phyloP scores from a whole-genome alignment of 306 rosid genomes.

The Lithocarpus polystachyus region DNA sequence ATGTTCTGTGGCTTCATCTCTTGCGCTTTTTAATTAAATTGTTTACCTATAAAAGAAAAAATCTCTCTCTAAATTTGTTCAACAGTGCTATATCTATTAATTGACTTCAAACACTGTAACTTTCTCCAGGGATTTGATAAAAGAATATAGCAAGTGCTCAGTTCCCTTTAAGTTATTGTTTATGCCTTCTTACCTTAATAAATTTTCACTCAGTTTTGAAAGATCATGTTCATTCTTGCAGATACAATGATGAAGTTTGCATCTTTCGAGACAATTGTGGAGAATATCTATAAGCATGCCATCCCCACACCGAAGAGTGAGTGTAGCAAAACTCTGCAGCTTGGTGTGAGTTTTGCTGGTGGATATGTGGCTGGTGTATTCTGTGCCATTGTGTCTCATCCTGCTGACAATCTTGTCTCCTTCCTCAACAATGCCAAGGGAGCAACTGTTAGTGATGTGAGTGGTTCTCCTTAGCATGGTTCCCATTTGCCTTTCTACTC shows the following conservation, averaged over 20 bases:
- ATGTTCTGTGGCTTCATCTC: neutral
- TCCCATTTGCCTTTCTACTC: neutral
- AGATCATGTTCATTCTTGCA: slow-evolving; percentile 30
- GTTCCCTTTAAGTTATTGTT: neutral
- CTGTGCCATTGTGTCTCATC: slow-evolving; percentile 95
- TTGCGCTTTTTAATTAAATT: too few relatives aligned
- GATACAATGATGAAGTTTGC: slow-evolving; percentile 99
- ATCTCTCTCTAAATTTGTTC: neutral
- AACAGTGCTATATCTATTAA: neutral
- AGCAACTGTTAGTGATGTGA: slow-evolving; percentile 93
- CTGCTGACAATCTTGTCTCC: slow-evolving; percentile 97
- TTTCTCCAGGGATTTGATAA: neutral
- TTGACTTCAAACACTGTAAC: neutral
- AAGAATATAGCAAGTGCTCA: neutral
- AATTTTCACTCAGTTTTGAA: neutral
- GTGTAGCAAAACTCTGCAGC: slow-evolving; percentile 83
- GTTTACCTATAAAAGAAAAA: too few relatives aligned
- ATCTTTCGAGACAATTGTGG: slow-evolving; percentile 88
- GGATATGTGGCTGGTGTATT: slow-evolving; percentile 95
- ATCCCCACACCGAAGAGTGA: slow-evolving; percentile 77
- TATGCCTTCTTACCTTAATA: neutral
- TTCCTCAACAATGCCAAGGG: slow-evolving; percentile 96
- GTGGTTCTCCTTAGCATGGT: slow-evolving; percentile 22
- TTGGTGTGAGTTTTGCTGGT: slow-evolving; percentile 91
- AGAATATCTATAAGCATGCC: slow-evolving; percentile 67